Percentiles rank a stretch among this genome's conserved stretches.
These are phyloP conservation scores for Capsicum rhomboideum DNA, from an alignment of 257 asterid species.

Conservation along the genomic window DNA sequence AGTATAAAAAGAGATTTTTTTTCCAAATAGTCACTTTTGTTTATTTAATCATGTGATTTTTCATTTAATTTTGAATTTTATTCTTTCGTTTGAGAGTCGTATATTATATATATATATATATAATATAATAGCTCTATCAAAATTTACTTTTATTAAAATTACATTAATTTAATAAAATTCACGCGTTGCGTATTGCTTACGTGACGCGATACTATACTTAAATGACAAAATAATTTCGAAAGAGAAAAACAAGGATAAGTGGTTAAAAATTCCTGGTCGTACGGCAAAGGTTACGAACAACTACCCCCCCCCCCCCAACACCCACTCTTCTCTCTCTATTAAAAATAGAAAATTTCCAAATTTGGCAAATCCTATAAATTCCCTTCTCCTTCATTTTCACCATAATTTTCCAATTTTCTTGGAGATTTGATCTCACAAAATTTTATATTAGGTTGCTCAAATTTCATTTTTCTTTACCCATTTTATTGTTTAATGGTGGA, in stretches of 20 bases:
- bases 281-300: not conserved
- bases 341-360: not conserved
- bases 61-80: not conserved
- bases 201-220: too few species aligned
- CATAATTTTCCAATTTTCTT: not conserved
- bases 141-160: too few species aligned
- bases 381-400: not conserved
- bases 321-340: not conserved
- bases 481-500: slow-evolving; percentile 26
- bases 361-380: not conserved
- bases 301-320: too few species aligned
- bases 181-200: too few species aligned
- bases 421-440: not conserved
- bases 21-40: not conserved
- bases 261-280: not conserved
- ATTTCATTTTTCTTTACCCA: not conserved
- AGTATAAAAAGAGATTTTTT: not conserved
- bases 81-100: not conserved
- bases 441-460: not conserved
- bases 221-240: not conserved
- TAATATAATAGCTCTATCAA: too few species aligned
- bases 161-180: too few species aligned
- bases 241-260: not conserved
- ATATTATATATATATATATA: too few species aligned
- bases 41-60: not conserved